Conservation (phyloP, 352 stramenopile genomes). For the Globisporangium canariense region DNA sequence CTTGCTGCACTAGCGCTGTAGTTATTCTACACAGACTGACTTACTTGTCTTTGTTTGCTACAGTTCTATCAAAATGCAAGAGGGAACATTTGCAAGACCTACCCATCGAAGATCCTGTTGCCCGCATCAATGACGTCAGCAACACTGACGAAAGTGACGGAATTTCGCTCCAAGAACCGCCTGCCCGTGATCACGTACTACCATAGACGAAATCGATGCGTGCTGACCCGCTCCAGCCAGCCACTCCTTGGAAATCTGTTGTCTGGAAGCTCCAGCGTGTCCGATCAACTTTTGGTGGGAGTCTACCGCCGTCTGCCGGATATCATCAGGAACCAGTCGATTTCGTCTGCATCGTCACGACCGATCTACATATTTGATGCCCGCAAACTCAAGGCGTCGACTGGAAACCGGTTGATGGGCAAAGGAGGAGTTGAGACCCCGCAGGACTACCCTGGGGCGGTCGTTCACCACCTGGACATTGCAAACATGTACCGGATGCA, state of each 20-base stretch:
- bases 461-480: slow-evolving; percentile 87
- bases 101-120: slow-evolving; percentile 78
- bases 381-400: slow-evolving; percentile 86
- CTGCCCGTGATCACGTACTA: slow-evolving; percentile 87
- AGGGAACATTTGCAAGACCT: slow-evolving; percentile 80
- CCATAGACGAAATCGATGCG: slow-evolving; percentile 68
- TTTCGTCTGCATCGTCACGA: slow-evolving; percentile 54
- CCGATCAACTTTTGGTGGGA: slow-evolving; percentile 70
- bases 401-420: slow-evolving; percentile 87
- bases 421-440: slow-evolving; percentile 89
- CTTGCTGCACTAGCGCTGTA: neutral
- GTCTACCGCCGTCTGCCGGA: slow-evolving; percentile 77
- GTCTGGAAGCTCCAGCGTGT: slow-evolving; percentile 65
- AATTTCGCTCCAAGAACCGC: slow-evolving; percentile 84
- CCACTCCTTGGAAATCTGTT: slow-evolving; percentile 73
- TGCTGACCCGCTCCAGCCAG: slow-evolving; percentile 81
- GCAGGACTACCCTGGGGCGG: slow-evolving; percentile 75
- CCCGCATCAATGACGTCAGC: slow-evolving; percentile 64
- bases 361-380: slow-evolving; percentile 91
- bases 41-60: neutral
- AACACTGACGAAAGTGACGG: slow-evolving; percentile 65
- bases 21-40: slow-evolving; percentile 3
- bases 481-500: slow-evolving; percentile 94
- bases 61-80: slow-evolving; percentile 79
- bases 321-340: slow-evolving; percentile 75